Conservation (phyloP, 345 rosid genomes). For the Salix koriyanagi region DNA sequence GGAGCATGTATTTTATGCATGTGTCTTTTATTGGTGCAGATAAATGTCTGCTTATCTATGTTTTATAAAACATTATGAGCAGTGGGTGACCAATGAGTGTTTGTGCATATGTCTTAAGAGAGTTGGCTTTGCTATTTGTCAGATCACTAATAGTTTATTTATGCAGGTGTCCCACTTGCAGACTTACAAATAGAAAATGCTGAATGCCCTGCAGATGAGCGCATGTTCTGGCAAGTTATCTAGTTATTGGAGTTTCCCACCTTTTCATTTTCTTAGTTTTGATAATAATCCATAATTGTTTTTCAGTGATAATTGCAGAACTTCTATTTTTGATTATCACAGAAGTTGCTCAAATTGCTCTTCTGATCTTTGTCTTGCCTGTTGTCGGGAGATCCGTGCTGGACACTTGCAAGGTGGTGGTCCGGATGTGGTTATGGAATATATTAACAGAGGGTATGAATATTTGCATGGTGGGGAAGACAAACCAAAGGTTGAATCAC, state of each 20-base stretch:
- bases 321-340: slow-evolving; percentile 35
- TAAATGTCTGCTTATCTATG: not conserved
- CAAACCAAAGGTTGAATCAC: not conserved
- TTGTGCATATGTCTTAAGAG: not conserved
- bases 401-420: not conserved
- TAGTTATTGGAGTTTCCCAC: not conserved
- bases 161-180: slow-evolving; percentile 20
- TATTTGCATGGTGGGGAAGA: not conserved
- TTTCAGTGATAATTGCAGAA: slow-evolving; percentile 46
- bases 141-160: slow-evolving; percentile 9
- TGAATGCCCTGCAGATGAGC: slow-evolving; percentile 23
- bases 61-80: not conserved
- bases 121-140: not conserved
- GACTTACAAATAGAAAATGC: slow-evolving; percentile 18
- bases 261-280: not conserved
- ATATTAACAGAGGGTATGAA: not conserved
- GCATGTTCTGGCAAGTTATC: slow-evolving; percentile 35
- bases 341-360: slow-evolving; percentile 1
- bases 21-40: too few relatives aligned
- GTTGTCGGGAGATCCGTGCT: slow-evolving; percentile 1
- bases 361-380: slow-evolving; percentile 3
- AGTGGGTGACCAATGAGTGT: not conserved
- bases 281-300: not conserved
- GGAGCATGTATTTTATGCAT: too few relatives aligned
- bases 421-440: not conserved